Conservation (phyloP, 148 eudicot genomes). For the Dysphania ambrosioides region DNA sequence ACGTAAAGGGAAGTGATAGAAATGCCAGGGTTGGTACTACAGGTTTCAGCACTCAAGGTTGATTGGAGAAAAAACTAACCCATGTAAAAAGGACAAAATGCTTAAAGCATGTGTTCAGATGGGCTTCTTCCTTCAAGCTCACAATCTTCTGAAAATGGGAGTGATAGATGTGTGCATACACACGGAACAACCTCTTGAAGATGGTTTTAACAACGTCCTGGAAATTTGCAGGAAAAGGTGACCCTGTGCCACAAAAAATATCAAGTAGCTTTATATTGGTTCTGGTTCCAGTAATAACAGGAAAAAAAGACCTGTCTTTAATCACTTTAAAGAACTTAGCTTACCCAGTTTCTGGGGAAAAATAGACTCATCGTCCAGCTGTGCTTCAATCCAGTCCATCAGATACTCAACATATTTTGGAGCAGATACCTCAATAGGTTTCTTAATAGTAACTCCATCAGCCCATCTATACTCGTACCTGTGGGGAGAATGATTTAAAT, state of each 20-base stretch:
- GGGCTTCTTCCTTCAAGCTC: constrained; percentile 95
- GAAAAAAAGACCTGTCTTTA: background rate
- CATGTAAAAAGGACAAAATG: constrained; percentile 88
- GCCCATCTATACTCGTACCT: constrained; percentile 98
- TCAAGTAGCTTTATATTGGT: background rate
- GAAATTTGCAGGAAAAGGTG: constrained; percentile 91
- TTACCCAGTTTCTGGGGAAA: constrained; percentile 91
- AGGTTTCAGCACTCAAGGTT: background rate
- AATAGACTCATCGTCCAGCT: constrained; percentile 87
- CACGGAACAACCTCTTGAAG: constrained; percentile 91
- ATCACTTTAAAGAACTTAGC: background rate
- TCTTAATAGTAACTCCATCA: constrained; percentile 89
- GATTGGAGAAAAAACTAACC: constrained; percentile 38
- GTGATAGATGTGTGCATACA: constrained; percentile 93
- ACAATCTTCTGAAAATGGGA: constrained; percentile 98
- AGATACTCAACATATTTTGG: constrained; percentile 91
- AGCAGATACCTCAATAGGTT: constrained; percentile 96
- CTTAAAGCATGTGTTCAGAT: constrained; percentile 91
- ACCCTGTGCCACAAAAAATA: constrained; percentile 39
- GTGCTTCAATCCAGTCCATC: constrained; percentile 97
- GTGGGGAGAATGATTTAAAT: constrained; percentile 15
- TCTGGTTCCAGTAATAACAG: background rate
- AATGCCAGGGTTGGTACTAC: background rate
- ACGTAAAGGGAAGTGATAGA: background rate
- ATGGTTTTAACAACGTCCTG: constrained; percentile 91